Percentiles rank a stretch among this genome's conserved stretches.
Conservation (phyloP, 768 basidiomycete species). For the Hydnum rufescens region DNA sequence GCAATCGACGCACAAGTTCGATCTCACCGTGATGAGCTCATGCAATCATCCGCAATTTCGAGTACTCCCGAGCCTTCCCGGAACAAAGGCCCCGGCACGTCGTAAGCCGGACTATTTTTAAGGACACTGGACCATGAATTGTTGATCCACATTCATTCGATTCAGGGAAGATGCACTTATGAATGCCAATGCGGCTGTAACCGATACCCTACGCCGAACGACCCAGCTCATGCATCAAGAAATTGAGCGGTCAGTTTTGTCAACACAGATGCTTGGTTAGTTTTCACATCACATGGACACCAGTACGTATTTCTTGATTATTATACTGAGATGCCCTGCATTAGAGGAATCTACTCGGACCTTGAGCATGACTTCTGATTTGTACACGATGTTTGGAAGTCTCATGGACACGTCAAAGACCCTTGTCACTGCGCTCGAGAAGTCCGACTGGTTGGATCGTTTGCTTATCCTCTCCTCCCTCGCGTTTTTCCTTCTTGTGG, state of each 20-base stretch:
- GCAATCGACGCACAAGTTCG: conserved; percentile 39
- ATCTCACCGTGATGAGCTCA: conserved; percentile 50
- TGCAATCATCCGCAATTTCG: conserved; percentile 32
- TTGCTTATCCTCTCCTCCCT: conserved; percentile 65
- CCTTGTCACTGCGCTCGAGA: conserved; percentile 73
- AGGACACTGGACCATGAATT: too few species aligned
- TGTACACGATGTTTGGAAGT: conserved; percentile 54
- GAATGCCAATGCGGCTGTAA: conserved; percentile 77
- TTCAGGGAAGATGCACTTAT: conserved; percentile 60
- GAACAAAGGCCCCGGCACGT: too few species aligned
- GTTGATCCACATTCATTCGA: neutral
- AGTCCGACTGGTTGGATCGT: conserved; percentile 83
- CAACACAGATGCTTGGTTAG: conserved; percentile 67
- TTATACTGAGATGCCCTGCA: neutral
- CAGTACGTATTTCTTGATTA: neutral
- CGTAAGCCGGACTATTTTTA: too few species aligned
- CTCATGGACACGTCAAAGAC: conserved; percentile 64
- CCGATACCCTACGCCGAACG: conserved; percentile 70
- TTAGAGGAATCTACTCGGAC: conserved; percentile 63
- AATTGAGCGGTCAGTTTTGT: conserved; percentile 72
- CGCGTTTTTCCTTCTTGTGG: conserved; percentile 63
- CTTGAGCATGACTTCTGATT: conserved; percentile 48
- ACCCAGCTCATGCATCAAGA: conserved; percentile 77
- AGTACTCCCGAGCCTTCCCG: too few species aligned
- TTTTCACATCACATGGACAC: neutral